phyloP scores from a whole-genome alignment of 108 stramenopile species.

The Cyclotella choctawhatcheeana region DNA sequence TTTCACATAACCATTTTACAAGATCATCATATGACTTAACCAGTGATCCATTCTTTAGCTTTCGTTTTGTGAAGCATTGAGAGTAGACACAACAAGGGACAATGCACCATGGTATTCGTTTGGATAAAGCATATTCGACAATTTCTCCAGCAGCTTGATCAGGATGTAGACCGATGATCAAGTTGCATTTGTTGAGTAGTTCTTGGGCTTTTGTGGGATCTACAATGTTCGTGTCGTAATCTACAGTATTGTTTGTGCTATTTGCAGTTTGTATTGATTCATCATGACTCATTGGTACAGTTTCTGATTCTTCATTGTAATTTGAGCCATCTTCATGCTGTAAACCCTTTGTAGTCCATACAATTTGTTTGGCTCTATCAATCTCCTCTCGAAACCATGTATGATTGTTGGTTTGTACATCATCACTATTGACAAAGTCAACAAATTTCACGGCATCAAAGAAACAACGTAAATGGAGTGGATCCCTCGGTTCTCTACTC shows the following conservation, averaged over 20 bases:
- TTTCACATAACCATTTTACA: slow-evolving; percentile 40
- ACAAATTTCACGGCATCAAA: slow-evolving; percentile 24
- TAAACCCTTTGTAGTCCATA: slow-evolving; percentile 39
- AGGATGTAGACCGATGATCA: slow-evolving; percentile 57
- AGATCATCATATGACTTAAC: slow-evolving; percentile 49
- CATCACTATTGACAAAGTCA: slow-evolving; percentile 18
- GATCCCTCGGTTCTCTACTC: slow-evolving; percentile 24
- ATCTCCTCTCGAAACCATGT: slow-evolving; percentile 19
- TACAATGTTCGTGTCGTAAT: slow-evolving; percentile 9
- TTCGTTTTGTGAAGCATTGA: slow-evolving; percentile 36
- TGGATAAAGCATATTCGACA: slow-evolving; percentile 39
- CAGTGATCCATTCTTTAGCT: slow-evolving; percentile 26
- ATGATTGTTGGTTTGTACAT: neutral
- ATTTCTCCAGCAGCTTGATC: slow-evolving; percentile 62
- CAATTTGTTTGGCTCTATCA: slow-evolving; percentile 21
- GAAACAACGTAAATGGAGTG: slow-evolving; percentile 38
- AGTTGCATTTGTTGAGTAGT: slow-evolving; percentile 21
- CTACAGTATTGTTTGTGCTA: neutral
- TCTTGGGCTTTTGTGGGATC: slow-evolving; percentile 16
- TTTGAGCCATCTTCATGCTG: slow-evolving; percentile 43
- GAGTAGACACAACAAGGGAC: slow-evolving; percentile 58
- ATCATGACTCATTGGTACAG: too few species aligned
- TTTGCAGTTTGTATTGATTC: neutral
- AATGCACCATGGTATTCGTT: slow-evolving; percentile 48
- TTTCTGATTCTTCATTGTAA: slow-evolving; percentile 27